Base-by-base conservation (phyloP, 257 asterid genomes). In the Echium plantagineum region DNA sequence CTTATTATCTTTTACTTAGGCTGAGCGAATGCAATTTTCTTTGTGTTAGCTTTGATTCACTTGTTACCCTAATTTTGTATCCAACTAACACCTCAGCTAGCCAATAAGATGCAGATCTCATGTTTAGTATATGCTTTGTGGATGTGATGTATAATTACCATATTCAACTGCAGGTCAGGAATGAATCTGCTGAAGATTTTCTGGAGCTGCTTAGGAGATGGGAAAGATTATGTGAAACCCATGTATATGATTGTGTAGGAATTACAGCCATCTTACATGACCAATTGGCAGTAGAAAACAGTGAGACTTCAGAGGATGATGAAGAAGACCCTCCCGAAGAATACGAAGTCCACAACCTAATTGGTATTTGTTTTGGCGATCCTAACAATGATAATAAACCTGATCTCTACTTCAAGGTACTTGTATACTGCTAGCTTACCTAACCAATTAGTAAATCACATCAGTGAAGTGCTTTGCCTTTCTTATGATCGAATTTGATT, bases 321-420 rank as follows among this genome's bases (percentile, higher is more conserved):
- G 80, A 69, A 70, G 80, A 69, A 70, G 69, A 31, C 47, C 57
- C 84, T 46, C 69, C 72, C 3, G 87, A 53, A 46, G 96, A 78
- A 60, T 82, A 60, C 62, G 98, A 90, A 79, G 89, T 87, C 57
- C 72, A 72, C 28, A 48, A 21, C 65, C 67, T 90, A 16, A 69
- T 87, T 54, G 87, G 76, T 66, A 80, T 87, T 62, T 85, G 95
- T 70, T 82, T 69, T 35, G 95, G 98, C 6, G 94, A 85, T 87
- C 96, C 91, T 24, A 65, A 52, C 59, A 61, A 75, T 31, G 71
- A 68, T 0, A 87, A 81, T 59, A 85, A 83, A 66, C 64, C 67
- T 1, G 80, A 85, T 62, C 66, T 90, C 58, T 84, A 83, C 67
- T 87, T 90, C 58, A 78, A 78, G 96, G 97, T 90, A 80, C 48